phyloP scores from a whole-genome alignment of 805 yeast genomes.

The Candida glaebosa region DNA sequence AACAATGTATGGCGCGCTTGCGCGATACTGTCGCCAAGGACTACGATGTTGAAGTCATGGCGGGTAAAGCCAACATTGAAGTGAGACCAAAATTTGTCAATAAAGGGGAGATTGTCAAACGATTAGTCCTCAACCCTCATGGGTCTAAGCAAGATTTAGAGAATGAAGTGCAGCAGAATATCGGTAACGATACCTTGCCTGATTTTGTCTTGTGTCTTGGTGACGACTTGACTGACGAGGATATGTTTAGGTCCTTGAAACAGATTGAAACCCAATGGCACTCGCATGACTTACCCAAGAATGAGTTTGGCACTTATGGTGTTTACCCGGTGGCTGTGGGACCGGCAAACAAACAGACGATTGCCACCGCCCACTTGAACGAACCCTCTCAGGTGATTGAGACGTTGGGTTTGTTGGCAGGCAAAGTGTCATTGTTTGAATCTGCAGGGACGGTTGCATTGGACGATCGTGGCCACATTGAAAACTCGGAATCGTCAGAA shows the following conservation, averaged over 20 bases:
- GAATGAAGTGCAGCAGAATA: conserved; percentile 20
- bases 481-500: conserved; percentile 42
- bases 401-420: conserved; percentile 74
- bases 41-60: conserved; percentile 90
- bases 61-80: conserved; percentile 95
- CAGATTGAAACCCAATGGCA: conserved; percentile 56
- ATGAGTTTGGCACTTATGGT: conserved; percentile 54
- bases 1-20: conserved; percentile 59
- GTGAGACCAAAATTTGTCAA: conserved; percentile 94
- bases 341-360: conserved; percentile 81
- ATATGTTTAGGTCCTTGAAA: conserved; percentile 83
- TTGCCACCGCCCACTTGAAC: conserved; percentile 79
- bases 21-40: conserved; percentile 53
- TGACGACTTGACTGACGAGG: conserved; percentile 96
- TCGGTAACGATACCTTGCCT: conserved; percentile 51
- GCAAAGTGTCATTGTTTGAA: conserved; percentile 75
- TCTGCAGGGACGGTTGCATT: conserved; percentile 72
- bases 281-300: conserved; percentile 35
- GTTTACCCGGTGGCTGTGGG: conserved; percentile 89
- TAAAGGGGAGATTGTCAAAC: conserved; percentile 92
- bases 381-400: conserved; percentile 85
- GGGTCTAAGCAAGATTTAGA: conserved; percentile 48
- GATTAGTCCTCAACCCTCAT: conserved; percentile 64
- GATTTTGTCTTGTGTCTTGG: conserved; percentile 90
- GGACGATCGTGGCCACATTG: conserved; percentile 74